Conservation (phyloP, 2,329 filamentous ascomycete genomes). For the Ascochyta viciae-villosae region DNA sequence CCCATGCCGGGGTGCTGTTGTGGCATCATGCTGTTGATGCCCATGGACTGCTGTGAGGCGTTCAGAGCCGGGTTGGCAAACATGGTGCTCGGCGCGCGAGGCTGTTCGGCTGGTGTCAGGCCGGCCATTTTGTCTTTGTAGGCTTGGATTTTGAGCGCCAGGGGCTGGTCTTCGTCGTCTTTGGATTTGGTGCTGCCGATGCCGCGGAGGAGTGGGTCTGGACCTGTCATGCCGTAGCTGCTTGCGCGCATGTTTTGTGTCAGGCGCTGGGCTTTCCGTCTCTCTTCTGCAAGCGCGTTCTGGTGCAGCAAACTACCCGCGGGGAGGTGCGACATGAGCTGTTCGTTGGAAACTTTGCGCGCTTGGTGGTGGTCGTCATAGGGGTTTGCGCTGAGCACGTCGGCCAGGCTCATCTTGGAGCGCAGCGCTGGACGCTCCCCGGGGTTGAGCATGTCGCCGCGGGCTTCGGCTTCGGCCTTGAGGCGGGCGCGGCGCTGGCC, state of each 20-base stretch:
- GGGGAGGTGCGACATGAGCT: constrained; percentile 43
- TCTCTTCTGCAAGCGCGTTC: constrained; percentile 47
- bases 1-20: constrained; percentile 6
- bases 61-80: constrained; percentile 23
- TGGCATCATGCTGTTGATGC: constrained; percentile 7
- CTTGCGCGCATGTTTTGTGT: constrained; percentile 43
- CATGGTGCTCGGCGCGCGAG: constrained; percentile 20
- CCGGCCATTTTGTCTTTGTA: constrained; percentile 46
- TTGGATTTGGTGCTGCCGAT: constrained; percentile 21
- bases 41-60: constrained; percentile 23
- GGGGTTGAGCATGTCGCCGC: constrained; percentile 37
- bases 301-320: constrained; percentile 52
- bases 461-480: constrained; percentile 71
- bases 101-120: constrained; percentile 12
- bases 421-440: constrained; percentile 47
- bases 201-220: constrained; percentile 39
- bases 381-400: constrained; percentile 66
- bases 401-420: constrained; percentile 64
- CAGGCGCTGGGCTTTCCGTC: constrained; percentile 44
- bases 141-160: constrained; percentile 45
- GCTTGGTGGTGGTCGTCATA: constrained; percentile 43
- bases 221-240: constrained; percentile 31
- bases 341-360: constrained; percentile 47
- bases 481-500: constrained; percentile 78
- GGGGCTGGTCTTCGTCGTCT: constrained; percentile 35